phyloP scores from a whole-genome alignment of 306 rosid genomes.

The Mimosa bimucronata region DNA sequence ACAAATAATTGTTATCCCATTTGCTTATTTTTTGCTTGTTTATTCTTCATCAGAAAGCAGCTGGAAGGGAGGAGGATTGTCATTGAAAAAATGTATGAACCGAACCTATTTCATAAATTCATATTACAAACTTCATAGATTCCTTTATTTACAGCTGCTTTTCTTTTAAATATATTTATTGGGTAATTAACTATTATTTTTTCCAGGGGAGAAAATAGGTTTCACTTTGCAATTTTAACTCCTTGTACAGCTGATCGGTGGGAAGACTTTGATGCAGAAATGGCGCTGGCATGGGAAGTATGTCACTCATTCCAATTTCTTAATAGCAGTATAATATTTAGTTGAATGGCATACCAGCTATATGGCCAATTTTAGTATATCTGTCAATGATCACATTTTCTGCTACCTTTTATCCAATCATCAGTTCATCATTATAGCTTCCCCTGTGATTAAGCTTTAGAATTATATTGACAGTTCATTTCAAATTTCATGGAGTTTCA shows the following conservation, averaged over 20 bases:
- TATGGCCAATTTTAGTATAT: background rate
- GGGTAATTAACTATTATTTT: background rate
- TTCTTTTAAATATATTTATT: background rate
- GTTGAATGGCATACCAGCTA: background rate
- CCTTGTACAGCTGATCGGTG: conserved; percentile 66
- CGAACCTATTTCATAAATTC: conserved; percentile 18
- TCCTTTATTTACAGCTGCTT: background rate
- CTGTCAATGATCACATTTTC: background rate
- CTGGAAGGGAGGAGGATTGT: conserved; percentile 76
- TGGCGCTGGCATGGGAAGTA: conserved; percentile 73
- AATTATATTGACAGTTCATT: conserved; percentile 15
- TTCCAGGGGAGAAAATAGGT: conserved; percentile 59
- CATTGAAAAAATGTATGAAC: conserved; percentile 51
- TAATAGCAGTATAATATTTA: background rate
- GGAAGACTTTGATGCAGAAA: conserved; percentile 68
- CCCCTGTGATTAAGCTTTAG: conserved; percentile 14
- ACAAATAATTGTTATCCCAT: background rate
- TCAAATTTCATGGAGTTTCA: too few species aligned
- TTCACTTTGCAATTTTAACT: conserved; percentile 69
- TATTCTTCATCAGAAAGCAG: conserved; percentile 55
- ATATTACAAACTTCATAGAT: background rate
- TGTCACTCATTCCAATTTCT: conserved; percentile 30
- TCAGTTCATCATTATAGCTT: conserved; percentile 21
- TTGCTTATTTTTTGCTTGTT: conserved; percentile 31
- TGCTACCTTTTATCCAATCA: conserved; percentile 16